phyloP scores from a whole-genome alignment of 2,329 filamentous ascomycete genomes.

The Fusarium secorum region DNA sequence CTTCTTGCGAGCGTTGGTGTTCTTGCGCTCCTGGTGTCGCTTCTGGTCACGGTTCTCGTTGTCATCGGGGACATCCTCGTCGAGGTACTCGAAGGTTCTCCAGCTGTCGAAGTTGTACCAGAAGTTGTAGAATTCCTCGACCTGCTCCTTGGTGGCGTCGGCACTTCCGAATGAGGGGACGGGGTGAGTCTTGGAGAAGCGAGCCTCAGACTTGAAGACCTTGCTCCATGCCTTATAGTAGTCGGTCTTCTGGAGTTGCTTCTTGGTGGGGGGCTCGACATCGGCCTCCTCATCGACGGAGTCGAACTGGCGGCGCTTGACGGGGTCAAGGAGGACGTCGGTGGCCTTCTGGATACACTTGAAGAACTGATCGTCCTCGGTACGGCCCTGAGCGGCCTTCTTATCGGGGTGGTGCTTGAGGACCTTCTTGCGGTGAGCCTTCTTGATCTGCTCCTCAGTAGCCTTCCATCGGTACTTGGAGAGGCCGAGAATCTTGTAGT shows the following conservation, averaged over 20 bases:
- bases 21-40: conserved; percentile 98
- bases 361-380: conserved; percentile 98
- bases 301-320: conserved; percentile 93
- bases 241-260: conserved; percentile 83
- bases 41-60: conserved; percentile 99
- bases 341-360: conserved; percentile 99
- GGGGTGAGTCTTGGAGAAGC: conserved; percentile 91
- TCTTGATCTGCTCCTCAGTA: conserved; percentile 98
- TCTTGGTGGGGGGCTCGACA: conserved; percentile 91
- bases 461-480: conserved; percentile 92
- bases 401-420: conserved; percentile 99
- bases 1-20: conserved; percentile 97
- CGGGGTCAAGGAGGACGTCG: conserved; percentile 90
- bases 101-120: conserved; percentile 99
- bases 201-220: conserved; percentile 89
- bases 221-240: conserved; percentile 95
- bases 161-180: conserved; percentile 87
- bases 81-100: conserved; percentile 96
- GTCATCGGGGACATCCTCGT: conserved; percentile 98
- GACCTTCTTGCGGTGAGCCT: conserved; percentile 99
- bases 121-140: conserved; percentile 98
- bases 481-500: conserved; percentile 95
- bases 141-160: conserved; percentile 84
- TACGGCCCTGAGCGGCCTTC: conserved; percentile 87
- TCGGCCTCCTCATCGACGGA: conserved; percentile 95